Conservation (phyloP, 768 basidiomycete genomes). For the Boletus patriciae region DNA sequence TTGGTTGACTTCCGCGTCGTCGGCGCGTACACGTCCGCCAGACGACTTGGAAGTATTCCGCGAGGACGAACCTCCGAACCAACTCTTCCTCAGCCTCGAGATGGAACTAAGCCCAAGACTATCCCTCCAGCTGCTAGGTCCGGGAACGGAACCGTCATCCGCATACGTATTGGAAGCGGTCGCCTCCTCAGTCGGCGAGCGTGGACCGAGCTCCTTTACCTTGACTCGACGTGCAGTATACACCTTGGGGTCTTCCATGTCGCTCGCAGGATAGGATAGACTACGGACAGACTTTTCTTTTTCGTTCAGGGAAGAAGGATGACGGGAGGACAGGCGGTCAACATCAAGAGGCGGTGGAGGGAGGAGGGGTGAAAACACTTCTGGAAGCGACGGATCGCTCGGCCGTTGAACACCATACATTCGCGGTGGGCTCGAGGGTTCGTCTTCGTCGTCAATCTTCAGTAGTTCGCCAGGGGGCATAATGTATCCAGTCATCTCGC, state of each 20-base stretch:
- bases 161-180: slow-evolving; percentile 3
- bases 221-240: slow-evolving; percentile 42
- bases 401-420: slow-evolving; percentile 27
- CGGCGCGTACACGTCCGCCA: slow-evolving; percentile 26
- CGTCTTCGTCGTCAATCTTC: slow-evolving; percentile 37
- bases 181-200: slow-evolving; percentile 25
- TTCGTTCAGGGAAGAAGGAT: slow-evolving; percentile 29
- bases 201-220: slow-evolving; percentile 35
- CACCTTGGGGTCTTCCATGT: slow-evolving; percentile 33
- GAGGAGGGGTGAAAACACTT: slow-evolving; percentile 35
- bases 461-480: slow-evolving; percentile 38
- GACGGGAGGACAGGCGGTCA: slow-evolving; percentile 29
- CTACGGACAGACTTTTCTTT: slow-evolving; percentile 36
- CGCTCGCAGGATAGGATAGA: slow-evolving; percentile 34
- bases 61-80: slow-evolving; percentile 48
- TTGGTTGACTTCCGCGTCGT: slow-evolving; percentile 50
- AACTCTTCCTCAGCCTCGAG: slow-evolving; percentile 53
- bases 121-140: slow-evolving; percentile 34
- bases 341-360: slow-evolving; percentile 41
- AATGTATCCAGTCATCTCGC: slow-evolving; percentile 36
- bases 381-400: slow-evolving; percentile 27
- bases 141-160: slow-evolving; percentile 24
- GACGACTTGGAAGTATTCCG: slow-evolving; percentile 32
- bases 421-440: slow-evolving; percentile 26
- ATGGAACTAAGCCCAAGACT: slow-evolving; percentile 51